Conservation (phyloP, 768 basidiomycete species). For the Calocera viscosa region DNA sequence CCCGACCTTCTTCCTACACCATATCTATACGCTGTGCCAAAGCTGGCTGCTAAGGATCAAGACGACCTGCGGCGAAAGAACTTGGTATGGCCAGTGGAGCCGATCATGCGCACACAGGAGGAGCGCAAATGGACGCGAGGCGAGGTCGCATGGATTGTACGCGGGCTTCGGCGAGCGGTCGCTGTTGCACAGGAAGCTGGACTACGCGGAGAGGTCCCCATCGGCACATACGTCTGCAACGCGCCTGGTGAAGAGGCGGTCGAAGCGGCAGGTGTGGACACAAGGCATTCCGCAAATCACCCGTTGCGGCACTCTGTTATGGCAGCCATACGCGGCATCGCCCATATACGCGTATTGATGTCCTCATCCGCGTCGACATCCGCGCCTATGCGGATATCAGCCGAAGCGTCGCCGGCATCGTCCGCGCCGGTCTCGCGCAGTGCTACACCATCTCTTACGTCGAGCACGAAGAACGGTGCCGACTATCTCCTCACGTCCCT, state of each 20-base stretch:
- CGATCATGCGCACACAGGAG: conserved; percentile 42
- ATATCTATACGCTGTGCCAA: conserved; percentile 51
- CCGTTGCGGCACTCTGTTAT: conserved; percentile 78
- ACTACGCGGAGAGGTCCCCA: conserved; percentile 44
- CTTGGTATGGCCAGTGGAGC: conserved; percentile 73
- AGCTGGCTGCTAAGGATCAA: conserved; percentile 51
- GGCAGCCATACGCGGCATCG: conserved; percentile 57
- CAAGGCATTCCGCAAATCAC: conserved; percentile 51
- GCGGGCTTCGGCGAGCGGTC: not conserved
- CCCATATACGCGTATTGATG: conserved; percentile 38
- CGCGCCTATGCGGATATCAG: conserved; percentile 4
- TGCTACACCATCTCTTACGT: not conserved
- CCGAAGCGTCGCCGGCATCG: not conserved
- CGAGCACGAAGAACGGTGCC: conserved; percentile 41
- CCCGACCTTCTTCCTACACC: conserved; percentile 26
- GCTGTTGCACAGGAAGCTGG: conserved; percentile 8
- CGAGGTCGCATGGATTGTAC: conserved; percentile 50
- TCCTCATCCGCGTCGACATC: not conserved
- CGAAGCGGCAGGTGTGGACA: conserved; percentile 35
- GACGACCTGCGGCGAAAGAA: conserved; percentile 55
- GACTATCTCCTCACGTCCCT: conserved; percentile 81
- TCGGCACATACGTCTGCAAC: conserved; percentile 55
- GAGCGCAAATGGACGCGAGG: conserved; percentile 52
- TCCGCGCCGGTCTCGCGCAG: not conserved
- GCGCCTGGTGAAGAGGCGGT: conserved; percentile 34